Base-by-base conservation (phyloP, 306 rosid genomes). In the Rosa persica region DNA sequence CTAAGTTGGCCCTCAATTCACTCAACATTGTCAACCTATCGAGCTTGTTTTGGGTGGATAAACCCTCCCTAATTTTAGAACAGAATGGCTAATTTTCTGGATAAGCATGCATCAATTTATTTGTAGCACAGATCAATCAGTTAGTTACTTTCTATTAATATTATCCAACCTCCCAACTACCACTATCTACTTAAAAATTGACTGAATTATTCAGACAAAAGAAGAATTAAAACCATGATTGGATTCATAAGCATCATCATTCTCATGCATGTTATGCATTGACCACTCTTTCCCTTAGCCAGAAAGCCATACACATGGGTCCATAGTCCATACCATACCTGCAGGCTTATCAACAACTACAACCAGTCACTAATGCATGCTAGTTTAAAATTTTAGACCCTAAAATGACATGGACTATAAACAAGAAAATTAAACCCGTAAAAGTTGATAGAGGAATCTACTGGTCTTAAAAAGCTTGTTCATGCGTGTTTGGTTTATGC, bases 401-500 rank as follows among this genome's bases (percentile, higher is more conserved):
- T 62, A 62, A 62, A 62, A 62, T 11, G 67, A 61, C 64, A 10
- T 57, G 64, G 64, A 57, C 13, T 57, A 10, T 57, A 23, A 57
- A 34, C 13, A 57, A 22, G 30, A n/a, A n/a, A n/a, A 57, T 23
- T 0, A 57, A 57, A 22, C 64, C 60, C 60, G 12, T 57, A 57
- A 22, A 52, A 22, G 11, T 22, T 0, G 62, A 57, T n/a, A 8
- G 22, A 55, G 3, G 61, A 55, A 17, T 52, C 15, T 23, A 5
- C 10, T 30, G 72, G 27, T 83, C 55, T 76, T 71, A 79, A 74
- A 67, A 23, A 75, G 86, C 78, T 84, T 49, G 36, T 72, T 72
- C 86, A 66, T 64, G 64, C 70, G 83, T 88, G 87, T 82, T 80
- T 51, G 65, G 46, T 43, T 38, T 49, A 61, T 65, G 83, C 74